These are phyloP conservation scores for Cyamopsis tetragonoloba DNA, from an alignment of 306 rosid species.

Conservation along the genomic window DNA sequence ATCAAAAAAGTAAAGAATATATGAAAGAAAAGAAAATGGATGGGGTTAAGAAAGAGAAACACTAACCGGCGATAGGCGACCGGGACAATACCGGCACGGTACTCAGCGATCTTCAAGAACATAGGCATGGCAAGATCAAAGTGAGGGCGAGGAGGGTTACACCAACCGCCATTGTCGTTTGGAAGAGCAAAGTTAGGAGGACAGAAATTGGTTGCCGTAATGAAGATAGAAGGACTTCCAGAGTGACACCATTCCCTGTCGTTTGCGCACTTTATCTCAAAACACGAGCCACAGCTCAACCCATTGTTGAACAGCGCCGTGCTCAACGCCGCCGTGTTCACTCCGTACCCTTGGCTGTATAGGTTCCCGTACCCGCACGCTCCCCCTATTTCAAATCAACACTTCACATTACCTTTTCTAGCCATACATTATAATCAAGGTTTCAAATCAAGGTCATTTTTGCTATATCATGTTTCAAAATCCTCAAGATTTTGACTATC, in stretches of 20 bases:
- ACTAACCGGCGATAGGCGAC: slow-evolving; percentile 78
- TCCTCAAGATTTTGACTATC: too few species aligned
- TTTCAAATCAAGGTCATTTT: too few species aligned
- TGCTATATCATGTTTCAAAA: too few species aligned
- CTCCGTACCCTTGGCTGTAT: slow-evolving; percentile 97
- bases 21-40: not conserved
- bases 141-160: slow-evolving; percentile 96
- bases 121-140: slow-evolving; percentile 99
- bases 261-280: slow-evolving; percentile 80
- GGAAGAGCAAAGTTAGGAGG: slow-evolving; percentile 93
- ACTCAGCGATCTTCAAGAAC: slow-evolving; percentile 95
- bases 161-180: slow-evolving; percentile 96
- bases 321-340: slow-evolving; percentile 88
- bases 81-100: slow-evolving; percentile 98
- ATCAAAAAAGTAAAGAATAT: not conserved
- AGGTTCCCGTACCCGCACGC: slow-evolving; percentile 97
- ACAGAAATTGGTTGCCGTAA: slow-evolving; percentile 93
- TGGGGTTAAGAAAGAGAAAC: too few species aligned
- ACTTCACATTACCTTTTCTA: too few species aligned
- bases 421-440: too few species aligned
- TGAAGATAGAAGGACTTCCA: slow-evolving; percentile 79
- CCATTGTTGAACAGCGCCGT: slow-evolving; percentile 90
- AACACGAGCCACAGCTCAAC: slow-evolving; percentile 86
- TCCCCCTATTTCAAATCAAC: too few species aligned
- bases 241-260: slow-evolving; percentile 83